phyloP scores from a whole-genome alignment of 2,329 filamentous ascomycete species.

The Aspergillus ustus region DNA sequence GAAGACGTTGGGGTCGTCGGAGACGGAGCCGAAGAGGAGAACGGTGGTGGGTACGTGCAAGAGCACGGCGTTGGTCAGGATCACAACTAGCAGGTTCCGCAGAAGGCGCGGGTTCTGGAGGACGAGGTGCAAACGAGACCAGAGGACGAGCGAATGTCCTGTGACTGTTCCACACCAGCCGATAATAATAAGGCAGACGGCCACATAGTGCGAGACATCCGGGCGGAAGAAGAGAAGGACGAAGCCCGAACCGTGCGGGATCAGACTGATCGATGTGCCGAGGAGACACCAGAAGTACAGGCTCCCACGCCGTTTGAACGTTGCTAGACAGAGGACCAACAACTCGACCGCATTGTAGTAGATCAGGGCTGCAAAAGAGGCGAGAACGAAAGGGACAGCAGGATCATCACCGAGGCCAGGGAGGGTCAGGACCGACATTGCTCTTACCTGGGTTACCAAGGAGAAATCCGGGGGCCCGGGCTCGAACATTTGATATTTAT shows the following conservation, averaged over 20 bases:
- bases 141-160: conserved; percentile 50
- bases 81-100: conserved; percentile 42
- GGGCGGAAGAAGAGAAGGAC: conserved; percentile 46
- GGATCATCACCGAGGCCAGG: conserved; percentile 4
- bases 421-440: background rate
- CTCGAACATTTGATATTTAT: background rate
- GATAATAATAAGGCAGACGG: conserved; percentile 40
- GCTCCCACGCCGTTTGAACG: conserved; percentile 45
- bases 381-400: conserved; percentile 29
- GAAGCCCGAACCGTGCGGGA: conserved; percentile 45
- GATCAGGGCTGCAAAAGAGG: conserved; percentile 47
- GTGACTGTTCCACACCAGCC: conserved; percentile 50
- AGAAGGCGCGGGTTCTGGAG: conserved; percentile 38
- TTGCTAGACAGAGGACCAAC: conserved; percentile 46
- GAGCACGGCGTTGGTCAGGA: conserved; percentile 44
- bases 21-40: conserved; percentile 40
- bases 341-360: conserved; percentile 53
- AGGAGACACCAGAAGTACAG: conserved; percentile 53
- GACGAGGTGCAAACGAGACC: conserved; percentile 50
- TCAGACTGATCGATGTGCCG: conserved; percentile 41
- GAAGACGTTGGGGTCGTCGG: conserved; percentile 16
- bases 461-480: background rate
- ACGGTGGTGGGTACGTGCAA: conserved; percentile 46
- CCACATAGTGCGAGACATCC: conserved; percentile 31
- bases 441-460: background rate